phyloP scores from a whole-genome alignment of 441 rosid genomes.

The Kokia cookei region DNA sequence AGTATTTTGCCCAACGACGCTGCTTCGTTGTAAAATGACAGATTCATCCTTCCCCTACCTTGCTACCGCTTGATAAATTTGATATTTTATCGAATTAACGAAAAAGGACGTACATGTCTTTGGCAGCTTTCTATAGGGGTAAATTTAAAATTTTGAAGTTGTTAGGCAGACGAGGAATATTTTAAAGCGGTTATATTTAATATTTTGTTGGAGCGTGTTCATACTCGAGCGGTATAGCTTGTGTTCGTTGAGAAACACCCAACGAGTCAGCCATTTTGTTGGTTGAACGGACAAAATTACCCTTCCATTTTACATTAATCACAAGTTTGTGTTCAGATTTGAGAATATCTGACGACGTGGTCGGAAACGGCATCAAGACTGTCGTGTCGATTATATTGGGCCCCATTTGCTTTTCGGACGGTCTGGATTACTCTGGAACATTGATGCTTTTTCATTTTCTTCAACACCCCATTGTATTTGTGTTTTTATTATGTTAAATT shows the following conservation, averaged over 20 bases:
- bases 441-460: no score
- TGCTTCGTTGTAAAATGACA: slow-evolving; percentile 2
- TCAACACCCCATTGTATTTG: no score
- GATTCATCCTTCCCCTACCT: slow-evolving; percentile 9
- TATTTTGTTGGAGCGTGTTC: neutral
- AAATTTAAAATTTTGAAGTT: neutral
- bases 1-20: neutral
- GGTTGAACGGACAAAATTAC: neutral
- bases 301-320: neutral
- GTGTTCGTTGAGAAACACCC: neutral
- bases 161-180: neutral
- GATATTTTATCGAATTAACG: neutral
- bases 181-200: neutral
- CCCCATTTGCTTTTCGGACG: neutral
- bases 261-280: neutral
- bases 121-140: neutral
- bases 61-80: slow-evolving; percentile 12
- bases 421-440: neutral
- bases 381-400: neutral
- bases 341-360: neutral
- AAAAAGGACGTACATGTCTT: neutral
- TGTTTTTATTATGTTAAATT: no score
- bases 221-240: neutral
- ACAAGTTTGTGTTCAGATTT: neutral
- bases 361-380: neutral